phyloP scores from a whole-genome alignment of 768 basidiomycete genomes.

The Rhodotorula toruloides region DNA sequence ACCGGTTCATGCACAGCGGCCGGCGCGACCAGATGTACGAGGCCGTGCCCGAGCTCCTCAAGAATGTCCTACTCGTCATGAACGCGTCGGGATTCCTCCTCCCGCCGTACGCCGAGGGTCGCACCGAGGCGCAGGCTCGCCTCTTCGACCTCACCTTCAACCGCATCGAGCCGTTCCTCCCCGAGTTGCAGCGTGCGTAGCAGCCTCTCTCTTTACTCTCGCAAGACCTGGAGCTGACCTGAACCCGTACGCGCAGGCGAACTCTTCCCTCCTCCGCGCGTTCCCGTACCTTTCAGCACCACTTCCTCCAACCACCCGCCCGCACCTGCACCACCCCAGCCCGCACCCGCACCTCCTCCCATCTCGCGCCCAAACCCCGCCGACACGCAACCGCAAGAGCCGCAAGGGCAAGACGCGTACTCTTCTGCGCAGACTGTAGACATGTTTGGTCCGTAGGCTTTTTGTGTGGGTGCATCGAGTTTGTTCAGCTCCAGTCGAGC shows the following conservation, averaged over 20 bases:
- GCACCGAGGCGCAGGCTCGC: slow-evolving; percentile 56
- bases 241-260: slow-evolving; percentile 7
- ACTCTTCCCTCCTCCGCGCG: slow-evolving; percentile 28
- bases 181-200: slow-evolving; percentile 74
- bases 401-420: no score
- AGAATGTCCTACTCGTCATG: slow-evolving; percentile 95
- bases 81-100: slow-evolving; percentile 78
- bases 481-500: no score
- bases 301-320: no score
- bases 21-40: slow-evolving; percentile 83
- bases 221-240: background rate
- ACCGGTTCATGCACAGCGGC: slow-evolving; percentile 80
- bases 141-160: slow-evolving; percentile 82
- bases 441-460: no score
- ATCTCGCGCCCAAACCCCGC: no score
- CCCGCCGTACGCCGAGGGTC: slow-evolving; percentile 51
- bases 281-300: slow-evolving; percentile 27
- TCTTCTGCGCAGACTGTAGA: no score
- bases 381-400: no score
- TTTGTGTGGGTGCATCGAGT: no score
- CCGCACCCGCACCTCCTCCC: no score
- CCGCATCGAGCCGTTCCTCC: slow-evolving; percentile 82
- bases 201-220: slow-evolving; percentile 45
- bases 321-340: no score
- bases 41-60: slow-evolving; percentile 90